Percentiles rank a stretch among this genome's conserved stretches.
phyloP scores from a whole-genome alignment of 257 asterid genomes.

The Fraxinus anomala region DNA sequence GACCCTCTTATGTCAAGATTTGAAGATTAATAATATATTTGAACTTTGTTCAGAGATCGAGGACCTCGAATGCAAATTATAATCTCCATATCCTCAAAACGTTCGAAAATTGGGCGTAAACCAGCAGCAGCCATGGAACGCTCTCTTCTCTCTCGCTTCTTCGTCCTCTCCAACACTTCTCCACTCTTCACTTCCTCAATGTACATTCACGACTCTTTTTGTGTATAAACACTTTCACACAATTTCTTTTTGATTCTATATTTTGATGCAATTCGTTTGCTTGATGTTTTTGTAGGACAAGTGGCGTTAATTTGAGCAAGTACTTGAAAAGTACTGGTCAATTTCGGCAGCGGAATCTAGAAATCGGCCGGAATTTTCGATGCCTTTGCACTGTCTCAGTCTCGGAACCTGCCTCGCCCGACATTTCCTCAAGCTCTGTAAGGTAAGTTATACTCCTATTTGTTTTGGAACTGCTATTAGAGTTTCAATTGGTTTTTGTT shows the following conservation, averaged over 20 bases:
- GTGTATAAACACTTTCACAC: too few species aligned
- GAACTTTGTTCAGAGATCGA: not conserved
- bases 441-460: constrained; percentile 39
- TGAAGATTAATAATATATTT: not conserved
- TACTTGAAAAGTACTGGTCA: constrained; percentile 40
- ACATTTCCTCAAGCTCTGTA: constrained; percentile 46
- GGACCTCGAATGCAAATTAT: not conserved
- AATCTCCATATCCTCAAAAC: not conserved
- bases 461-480: not conserved
- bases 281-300: constrained; percentile 35
- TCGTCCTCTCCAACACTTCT: constrained; percentile 48
- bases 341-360: constrained; percentile 30
- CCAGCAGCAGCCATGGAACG: constrained; percentile 55
- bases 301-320: constrained; percentile 35
- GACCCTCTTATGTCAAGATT: not conserved
- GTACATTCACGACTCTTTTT: constrained; percentile 32
- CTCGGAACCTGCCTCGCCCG: constrained; percentile 58
- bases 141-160: constrained; percentile 60
- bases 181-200: constrained; percentile 56
- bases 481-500: constrained; percentile 2
- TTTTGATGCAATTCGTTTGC: not conserved
- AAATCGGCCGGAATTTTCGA: constrained; percentile 37
- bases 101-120: not conserved
- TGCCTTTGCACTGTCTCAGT: constrained; percentile 59
- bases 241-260: constrained; percentile 1